phyloP scores from a whole-genome alignment of 768 basidiomycete genomes.

The Suillus plorans region DNA sequence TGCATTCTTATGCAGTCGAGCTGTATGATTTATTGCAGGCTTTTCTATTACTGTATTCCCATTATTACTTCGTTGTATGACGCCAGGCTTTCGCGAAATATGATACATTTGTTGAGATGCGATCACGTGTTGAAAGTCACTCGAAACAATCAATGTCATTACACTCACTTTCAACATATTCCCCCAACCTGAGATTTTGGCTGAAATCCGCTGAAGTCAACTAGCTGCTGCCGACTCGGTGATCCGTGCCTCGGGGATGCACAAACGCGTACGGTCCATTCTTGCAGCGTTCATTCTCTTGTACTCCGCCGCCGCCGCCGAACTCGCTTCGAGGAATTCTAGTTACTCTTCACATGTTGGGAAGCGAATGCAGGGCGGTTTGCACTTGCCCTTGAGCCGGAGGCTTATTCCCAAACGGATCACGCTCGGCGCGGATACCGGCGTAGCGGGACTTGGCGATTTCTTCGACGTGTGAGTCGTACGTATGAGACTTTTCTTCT shows the following conservation, averaged over 20 bases:
- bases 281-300: neutral
- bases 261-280: neutral
- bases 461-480: slow-evolving; percentile 57
- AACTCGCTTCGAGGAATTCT: neutral
- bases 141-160: neutral
- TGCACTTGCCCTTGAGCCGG: slow-evolving; percentile 26
- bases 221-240: too few relatives aligned
- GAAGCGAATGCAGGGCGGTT: slow-evolving; percentile 15
- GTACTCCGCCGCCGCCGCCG: neutral
- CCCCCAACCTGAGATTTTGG: neutral
- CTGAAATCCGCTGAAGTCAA: neutral
- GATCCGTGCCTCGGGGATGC: neutral
- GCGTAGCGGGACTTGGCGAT: slow-evolving; percentile 56
- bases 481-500: slow-evolving; percentile 3
- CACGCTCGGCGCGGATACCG: slow-evolving; percentile 23
- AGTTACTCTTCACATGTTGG: neutral
- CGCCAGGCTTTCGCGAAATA: neutral
- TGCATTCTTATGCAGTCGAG: slow-evolving; percentile 6
- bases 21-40: slow-evolving; percentile 17
- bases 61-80: neutral
- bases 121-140: neutral
- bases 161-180: too few relatives aligned
- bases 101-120: neutral
- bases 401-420: neutral
- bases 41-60: slow-evolving; percentile 1